Evolutionary conservation across 495 filamentous ascomycete genomes (phyloP), one percentile per base, ranked within the genome.

Genomic region (Hypoxylon lenormandii): DNA sequence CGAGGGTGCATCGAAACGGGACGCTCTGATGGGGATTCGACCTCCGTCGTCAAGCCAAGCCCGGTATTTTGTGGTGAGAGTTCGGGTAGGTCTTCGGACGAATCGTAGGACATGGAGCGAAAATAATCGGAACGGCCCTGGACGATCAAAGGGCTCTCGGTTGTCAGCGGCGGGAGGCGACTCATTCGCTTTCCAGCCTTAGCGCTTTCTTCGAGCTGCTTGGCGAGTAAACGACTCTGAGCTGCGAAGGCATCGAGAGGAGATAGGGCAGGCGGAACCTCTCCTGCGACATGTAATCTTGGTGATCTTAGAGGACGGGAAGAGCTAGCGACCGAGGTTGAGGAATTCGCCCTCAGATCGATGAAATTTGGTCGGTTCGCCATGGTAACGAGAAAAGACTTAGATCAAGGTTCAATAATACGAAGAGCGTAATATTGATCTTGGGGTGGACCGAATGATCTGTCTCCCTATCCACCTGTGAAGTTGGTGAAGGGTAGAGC

Each of bases 181-280:
- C 93, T 96, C 76, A 96, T 87, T 37, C 94, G 89, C 42, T 86
- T 87, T 18, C 84, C 85, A 45, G 89, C 87, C 72, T 85, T 86
- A 52, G 83, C 82, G 58, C 88, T 91, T 61, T 93, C 88, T 70
- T 96, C 89, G 37, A 98, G 85, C 76, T 96, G 90, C 77, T 87
- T 90, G n/a, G 92, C 91, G 46, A 98, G 85, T 66, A 94, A 76
- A 50, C 93, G 89, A 60, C 93, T 93, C 67, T 97, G 94, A 61
- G 92, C 85, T 15, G 92, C 93, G 66, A 98, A 92, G 38, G 95
- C 94, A 83, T 98, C 95, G 47, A 98, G 86, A 13, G 95, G 95
- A 1, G 95, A 98, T 49, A 97, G 86, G 28, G 93, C 90, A 13
- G 95, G 95, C 30, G 95, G 94, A 8, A 93, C 84, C 70, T 97